Base-by-base conservation (phyloP, 352 stramenopile species). In the Pythium vanterpoolii region DNA sequence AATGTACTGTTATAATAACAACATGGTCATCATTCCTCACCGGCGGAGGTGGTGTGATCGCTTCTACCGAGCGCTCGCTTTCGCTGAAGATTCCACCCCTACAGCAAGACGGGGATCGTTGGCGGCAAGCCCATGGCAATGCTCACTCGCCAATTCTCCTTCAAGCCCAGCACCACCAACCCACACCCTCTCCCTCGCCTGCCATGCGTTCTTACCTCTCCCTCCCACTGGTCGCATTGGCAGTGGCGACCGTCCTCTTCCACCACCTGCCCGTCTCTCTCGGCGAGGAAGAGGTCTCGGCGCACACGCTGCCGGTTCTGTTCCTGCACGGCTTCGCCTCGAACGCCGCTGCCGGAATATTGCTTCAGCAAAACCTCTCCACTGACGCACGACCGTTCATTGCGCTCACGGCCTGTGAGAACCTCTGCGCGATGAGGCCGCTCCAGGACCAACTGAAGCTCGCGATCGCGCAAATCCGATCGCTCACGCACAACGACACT, bases 251-350 rank as follows among this genome's bases (percentile, higher is more conserved):
- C 4, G 3, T 24, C 21, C 42, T 49, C 42, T 4, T 49, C 40
- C 3, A 47, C 19, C 31, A 6, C 16, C 18, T 21, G 21, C 4
- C 40, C 6, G 19, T 23, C 40, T 5, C 40, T 3, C 9, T 11
- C 23, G 48, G 21, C 11, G 48, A 19, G n/a, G n/a, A n/a, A n/a
- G n/a, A n/a, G 9, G 18, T 21, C 14, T 44, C 48, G 26, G 28
- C 31, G 4, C 28, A 45, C 27, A 21, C 34, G n/a, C 55, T 81
- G 11, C 74, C 74, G 0, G 63, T 76, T 23, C 73, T 78, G 59
- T 78, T 81, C 62, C 74, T 81, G 56, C 67, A 82, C 42, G 73
- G 70, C 47, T 46, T 74, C 38, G 69, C 62, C 28, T 51, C 55
- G 33, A 73, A 75, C 31, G 48, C 62, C 19, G 64, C 45, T 31